These are phyloP conservation scores for Leccinum olivaceopallidum DNA, from an alignment of 768 basidiomycete genomes.

Conservation along the genomic window DNA sequence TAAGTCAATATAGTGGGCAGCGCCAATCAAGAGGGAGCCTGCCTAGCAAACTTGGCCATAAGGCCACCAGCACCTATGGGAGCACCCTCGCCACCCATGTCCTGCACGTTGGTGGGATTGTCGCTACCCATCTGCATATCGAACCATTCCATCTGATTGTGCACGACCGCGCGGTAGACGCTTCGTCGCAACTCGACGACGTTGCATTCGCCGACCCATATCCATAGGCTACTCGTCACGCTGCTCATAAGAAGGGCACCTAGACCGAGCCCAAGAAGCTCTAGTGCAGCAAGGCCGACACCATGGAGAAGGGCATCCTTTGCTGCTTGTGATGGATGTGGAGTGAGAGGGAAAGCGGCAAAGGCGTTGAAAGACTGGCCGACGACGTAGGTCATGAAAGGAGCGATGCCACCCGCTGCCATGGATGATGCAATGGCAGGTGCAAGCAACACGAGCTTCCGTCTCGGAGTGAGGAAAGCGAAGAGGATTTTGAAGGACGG, in stretches of 20 bases:
- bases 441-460: conserved; percentile 54
- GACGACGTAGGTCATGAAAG: conserved; percentile 84
- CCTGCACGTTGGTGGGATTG: conserved; percentile 39
- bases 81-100: conserved; percentile 40
- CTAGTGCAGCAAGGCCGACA: conserved; percentile 60
- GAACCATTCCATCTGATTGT: conserved; percentile 87
- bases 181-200: conserved; percentile 62
- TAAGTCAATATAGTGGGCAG: too few species aligned
- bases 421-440: conserved; percentile 67
- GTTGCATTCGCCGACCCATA: conserved; percentile 71
- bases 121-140: conserved; percentile 73
- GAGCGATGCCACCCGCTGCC: conserved; percentile 68
- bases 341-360: conserved; percentile 51
- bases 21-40: too few species aligned
- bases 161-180: conserved; percentile 68
- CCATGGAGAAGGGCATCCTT: conserved; percentile 55
- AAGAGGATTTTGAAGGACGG: too few species aligned
- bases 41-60: too few species aligned
- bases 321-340: conserved; percentile 38
- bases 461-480: conserved; percentile 25
- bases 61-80: conserved; percentile 7
- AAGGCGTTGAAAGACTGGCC: conserved; percentile 78
- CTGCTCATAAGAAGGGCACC: conserved; percentile 73
- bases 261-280: conserved; percentile 65
- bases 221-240: conserved; percentile 79